Base-by-base conservation (phyloP, 2,329 filamentous ascomycete species). In the Didymella sp. region DNA sequence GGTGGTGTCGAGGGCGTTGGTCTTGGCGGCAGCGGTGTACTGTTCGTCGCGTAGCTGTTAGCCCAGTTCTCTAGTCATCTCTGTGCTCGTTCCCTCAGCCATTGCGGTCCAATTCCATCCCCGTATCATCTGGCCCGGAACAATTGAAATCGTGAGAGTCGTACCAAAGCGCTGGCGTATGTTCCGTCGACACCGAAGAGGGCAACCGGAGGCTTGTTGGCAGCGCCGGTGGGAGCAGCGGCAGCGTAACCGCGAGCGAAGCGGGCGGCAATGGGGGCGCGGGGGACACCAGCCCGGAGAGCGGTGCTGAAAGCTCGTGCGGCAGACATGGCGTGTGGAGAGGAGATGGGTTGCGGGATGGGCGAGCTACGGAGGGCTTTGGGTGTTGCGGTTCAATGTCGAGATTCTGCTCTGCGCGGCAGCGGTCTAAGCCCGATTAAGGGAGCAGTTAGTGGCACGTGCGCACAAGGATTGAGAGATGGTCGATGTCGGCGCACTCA, bases 161-260 rank as follows among this genome's bases (percentile, higher is more conserved):
- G 79, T 94, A 99, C 95, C 88, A 99, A 86, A 83, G 95, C 95
- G 82, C 89, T 92, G 78, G 95, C 95, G 83, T 99, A 99, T 78
- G 94, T 98, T 80, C 95, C 95, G 81, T 98, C 95, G 76, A 99
- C 83, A 72, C 95, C 95, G 81, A 92, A 99, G 76, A 99, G 87
- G 73, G 93, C 86, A 77, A 97, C 84, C 69, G 95, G 95, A 73
- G 94, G 88, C 85, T 91, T 93, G 78, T 87, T 87, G 77, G 87
- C 81, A 73, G 84, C 78, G 70, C 86, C 78, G 73, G 85, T 82
- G 62, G 78, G 72, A 65, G 81, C 77, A 73, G 86, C 80, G 53
- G 70, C 69, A 81, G 92, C 92, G 81, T 92, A 97, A 79, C 86
- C 87, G 79, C 93, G 89, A 79, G 87, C 84, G 73, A 82, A 77